phyloP scores from a whole-genome alignment of 2,329 filamentous ascomycete species.

The Colletotrichum lini region DNA sequence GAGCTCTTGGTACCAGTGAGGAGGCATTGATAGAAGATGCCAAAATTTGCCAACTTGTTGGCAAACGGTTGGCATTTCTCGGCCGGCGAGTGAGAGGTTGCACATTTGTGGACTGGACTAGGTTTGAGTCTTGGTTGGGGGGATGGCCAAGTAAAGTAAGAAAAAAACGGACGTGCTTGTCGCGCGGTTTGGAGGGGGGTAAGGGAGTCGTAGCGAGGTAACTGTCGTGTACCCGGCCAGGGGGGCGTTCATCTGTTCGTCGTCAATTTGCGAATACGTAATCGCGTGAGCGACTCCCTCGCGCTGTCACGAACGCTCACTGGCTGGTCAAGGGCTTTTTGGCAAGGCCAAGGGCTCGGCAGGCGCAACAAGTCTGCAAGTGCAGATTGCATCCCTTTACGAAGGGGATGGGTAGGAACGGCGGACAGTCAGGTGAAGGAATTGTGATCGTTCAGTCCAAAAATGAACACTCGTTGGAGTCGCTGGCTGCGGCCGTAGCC shows the following conservation, averaged over 20 bases:
- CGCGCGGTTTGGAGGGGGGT: background rate
- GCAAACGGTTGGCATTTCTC: slow-evolving; percentile 40
- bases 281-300: slow-evolving; percentile 21
- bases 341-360: slow-evolving; percentile 37
- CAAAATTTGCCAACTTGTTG: slow-evolving; percentile 33
- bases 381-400: slow-evolving; percentile 26
- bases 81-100: slow-evolving; percentile 33
- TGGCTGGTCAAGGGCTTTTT: slow-evolving; percentile 25
- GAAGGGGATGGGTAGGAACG: background rate
- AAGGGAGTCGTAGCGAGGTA: slow-evolving; percentile 25
- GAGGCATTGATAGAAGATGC: slow-evolving; percentile 33
- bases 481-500: background rate
- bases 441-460: background rate
- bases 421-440: background rate
- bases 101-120: slow-evolving; percentile 22
- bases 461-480: background rate
- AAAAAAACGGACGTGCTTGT: background rate
- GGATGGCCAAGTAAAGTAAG: slow-evolving; percentile 1
- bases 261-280: slow-evolving; percentile 25
- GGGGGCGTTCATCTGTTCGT: background rate
- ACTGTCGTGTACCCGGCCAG: slow-evolving; percentile 21
- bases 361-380: slow-evolving; percentile 24
- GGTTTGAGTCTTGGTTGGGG: slow-evolving; percentile 24
- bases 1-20: slow-evolving; percentile 38
- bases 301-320: slow-evolving; percentile 17